Evolutionary conservation across 805 yeast species (phyloP).

Genomic region (Candida sonorensis): DNA sequence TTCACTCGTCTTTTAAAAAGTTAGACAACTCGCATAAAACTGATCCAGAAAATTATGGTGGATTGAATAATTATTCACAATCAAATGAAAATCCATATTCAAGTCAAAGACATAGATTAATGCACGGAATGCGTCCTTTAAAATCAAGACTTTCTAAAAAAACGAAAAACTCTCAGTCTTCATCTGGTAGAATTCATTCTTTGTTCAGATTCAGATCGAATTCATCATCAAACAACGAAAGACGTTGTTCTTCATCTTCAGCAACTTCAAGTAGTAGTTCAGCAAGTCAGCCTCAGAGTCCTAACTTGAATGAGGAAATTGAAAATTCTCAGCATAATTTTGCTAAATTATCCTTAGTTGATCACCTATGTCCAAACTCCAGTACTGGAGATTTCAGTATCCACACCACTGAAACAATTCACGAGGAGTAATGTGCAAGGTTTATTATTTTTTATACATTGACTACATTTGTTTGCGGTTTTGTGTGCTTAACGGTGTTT

Average conservation of each 20-base stretch:
- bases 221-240: slow-evolving; percentile 1
- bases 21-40: too few relatives aligned
- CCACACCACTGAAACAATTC: neutral
- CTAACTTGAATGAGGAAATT: slow-evolving; percentile 2
- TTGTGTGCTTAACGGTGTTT: neutral
- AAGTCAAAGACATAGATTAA: too few relatives aligned
- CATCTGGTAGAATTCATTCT: neutral
- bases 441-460: neutral
- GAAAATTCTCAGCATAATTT: slow-evolving; percentile 5
- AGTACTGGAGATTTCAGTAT: too few relatives aligned
- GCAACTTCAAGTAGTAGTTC: slow-evolving; percentile 5
- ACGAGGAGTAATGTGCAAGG: neutral
- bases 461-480: neutral
- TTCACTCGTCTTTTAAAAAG: too few relatives aligned
- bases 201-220: slow-evolving; percentile 7
- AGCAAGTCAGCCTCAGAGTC: slow-evolving; percentile 6
- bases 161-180: slow-evolving; percentile 2
- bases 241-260: slow-evolving; percentile 7
- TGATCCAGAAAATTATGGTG: too few relatives aligned
- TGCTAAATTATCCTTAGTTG: slow-evolving; percentile 5
- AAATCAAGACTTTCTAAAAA: slow-evolving; percentile 10
- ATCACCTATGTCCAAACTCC: too few relatives aligned
- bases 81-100: too few relatives aligned
- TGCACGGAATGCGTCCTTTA: slow-evolving; percentile 6
- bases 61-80: too few relatives aligned